Evolutionary conservation across 202 grass and related monocot species (phyloP).

Genomic region (Cymbopogon flexuosus): DNA sequence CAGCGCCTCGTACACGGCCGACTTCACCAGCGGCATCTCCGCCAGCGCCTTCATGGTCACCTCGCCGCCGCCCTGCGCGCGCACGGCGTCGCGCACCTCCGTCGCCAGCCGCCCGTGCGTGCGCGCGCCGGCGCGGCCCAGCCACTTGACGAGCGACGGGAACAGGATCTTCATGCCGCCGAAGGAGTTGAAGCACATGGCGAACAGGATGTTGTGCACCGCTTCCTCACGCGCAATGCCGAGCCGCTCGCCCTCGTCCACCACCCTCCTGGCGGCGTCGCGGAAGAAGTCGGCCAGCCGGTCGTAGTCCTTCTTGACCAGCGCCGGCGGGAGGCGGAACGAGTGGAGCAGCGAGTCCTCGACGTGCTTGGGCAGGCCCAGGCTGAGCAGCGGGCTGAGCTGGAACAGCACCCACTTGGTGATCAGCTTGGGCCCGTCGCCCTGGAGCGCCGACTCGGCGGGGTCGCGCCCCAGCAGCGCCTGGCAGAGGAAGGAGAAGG

Average conservation of each 20-base stretch:
- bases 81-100: conserved; percentile 65
- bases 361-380: conserved; percentile 67
- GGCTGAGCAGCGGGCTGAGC: conserved; percentile 61
- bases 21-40: conserved; percentile 85
- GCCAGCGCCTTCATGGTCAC: conserved; percentile 59
- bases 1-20: conserved; percentile 89
- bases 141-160: conserved; percentile 65
- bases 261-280: conserved; percentile 37
- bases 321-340: conserved; percentile 70
- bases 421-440: conserved; percentile 61
- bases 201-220: conserved; percentile 86
- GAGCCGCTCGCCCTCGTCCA: conserved; percentile 70
- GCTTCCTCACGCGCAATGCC: conserved; percentile 72
- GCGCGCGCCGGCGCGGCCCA: conserved; percentile 66
- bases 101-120: conserved; percentile 61
- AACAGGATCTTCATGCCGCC: conserved; percentile 79
- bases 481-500: conserved; percentile 64
- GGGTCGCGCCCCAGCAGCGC: conserved; percentile 66
- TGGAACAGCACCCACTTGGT: conserved; percentile 83
- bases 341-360: conserved; percentile 79
- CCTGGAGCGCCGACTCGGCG: conserved; percentile 43
- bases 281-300: conserved; percentile 70
- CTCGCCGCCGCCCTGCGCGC: conserved; percentile 37
- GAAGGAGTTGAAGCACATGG: conserved; percentile 93
- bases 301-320: conserved; percentile 65